These are phyloP conservation scores for Aurifilum marmelostoma DNA, from an alignment of 2,329 filamentous ascomycete species.

Conservation along the genomic window DNA sequence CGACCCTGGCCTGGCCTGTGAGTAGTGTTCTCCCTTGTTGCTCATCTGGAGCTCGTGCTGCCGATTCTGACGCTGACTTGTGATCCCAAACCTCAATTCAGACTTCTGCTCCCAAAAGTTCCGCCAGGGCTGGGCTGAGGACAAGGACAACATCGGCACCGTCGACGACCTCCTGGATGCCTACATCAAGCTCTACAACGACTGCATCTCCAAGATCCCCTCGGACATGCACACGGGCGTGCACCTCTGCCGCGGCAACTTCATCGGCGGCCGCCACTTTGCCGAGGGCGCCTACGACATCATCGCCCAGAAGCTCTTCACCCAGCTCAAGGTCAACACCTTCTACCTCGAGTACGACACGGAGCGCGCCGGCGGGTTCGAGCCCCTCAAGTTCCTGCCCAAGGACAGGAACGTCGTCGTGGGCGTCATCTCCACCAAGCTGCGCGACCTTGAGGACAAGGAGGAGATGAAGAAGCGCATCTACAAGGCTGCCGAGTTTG, in stretches of 20 bases:
- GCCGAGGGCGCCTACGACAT: constrained; percentile 69
- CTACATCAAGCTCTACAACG: constrained; percentile 79
- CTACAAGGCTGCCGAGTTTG: constrained; percentile 65
- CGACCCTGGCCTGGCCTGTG: constrained; percentile 69
- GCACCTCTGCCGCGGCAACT: constrained; percentile 73
- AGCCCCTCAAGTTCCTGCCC: constrained; percentile 64
- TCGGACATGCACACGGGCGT: constrained; percentile 76
- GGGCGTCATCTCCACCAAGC: constrained; percentile 66
- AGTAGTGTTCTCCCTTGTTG: constrained; percentile 36
- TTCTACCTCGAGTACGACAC: constrained; percentile 75
- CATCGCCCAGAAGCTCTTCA: constrained; percentile 69
- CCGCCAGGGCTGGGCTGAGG: constrained; percentile 69
- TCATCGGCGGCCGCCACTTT: constrained; percentile 68
- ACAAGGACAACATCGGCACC: constrained; percentile 67
- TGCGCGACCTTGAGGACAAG: constrained; percentile 64
- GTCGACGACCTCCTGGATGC: constrained; percentile 73
- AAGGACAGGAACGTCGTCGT: constrained; percentile 66
- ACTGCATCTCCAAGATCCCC: constrained; percentile 65
- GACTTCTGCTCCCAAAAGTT: constrained; percentile 77
- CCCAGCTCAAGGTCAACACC: constrained; percentile 64
- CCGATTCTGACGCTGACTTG: not conserved
- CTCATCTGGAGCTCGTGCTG: not conserved
- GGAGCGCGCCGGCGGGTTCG: constrained; percentile 65
- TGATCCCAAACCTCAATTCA: not conserved
- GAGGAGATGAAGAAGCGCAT: constrained; percentile 65